Evolutionary conservation across 192 early-diverging fungal genomes (phyloP).

Genomic region (Phycomyces nitens): DNA sequence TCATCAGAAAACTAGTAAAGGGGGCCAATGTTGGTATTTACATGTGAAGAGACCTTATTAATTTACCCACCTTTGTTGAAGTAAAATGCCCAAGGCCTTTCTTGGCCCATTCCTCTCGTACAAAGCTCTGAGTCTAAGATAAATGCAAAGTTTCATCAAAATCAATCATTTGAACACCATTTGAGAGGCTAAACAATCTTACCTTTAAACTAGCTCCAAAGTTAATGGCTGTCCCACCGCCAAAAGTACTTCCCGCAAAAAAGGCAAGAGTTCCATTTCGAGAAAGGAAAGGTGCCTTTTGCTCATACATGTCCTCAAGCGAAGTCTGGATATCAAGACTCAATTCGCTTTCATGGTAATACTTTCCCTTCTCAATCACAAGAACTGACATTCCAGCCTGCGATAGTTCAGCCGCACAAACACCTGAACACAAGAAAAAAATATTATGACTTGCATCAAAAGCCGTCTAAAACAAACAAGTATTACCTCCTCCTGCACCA

Average conservation of each 20-base stretch:
- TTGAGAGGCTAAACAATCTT: too few species aligned
- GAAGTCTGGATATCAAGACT: slow-evolving; percentile 45
- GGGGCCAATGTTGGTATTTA: too few species aligned
- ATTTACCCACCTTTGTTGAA: slow-evolving; percentile 31
- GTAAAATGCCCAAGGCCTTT: slow-evolving; percentile 59
- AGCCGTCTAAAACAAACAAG: too few species aligned
- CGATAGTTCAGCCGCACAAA: slow-evolving; percentile 61
- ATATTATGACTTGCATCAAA: too few species aligned
- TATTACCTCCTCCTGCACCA: slow-evolving; percentile 57
- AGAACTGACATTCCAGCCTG: slow-evolving; percentile 61
- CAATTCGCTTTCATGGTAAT: slow-evolving; percentile 51
- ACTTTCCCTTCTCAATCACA: slow-evolving; percentile 71
- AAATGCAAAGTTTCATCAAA: background rate
- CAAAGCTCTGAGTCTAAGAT: slow-evolving; percentile 52
- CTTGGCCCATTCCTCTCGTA: slow-evolving; percentile 73
- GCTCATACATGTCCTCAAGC: slow-evolving; percentile 48
- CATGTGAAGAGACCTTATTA: background rate
- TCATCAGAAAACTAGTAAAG: slow-evolving; percentile 31
- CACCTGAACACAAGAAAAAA: slow-evolving; percentile 27
- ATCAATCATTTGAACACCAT: too few species aligned
- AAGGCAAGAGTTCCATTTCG: slow-evolving; percentile 49
- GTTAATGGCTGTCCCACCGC: slow-evolving; percentile 71
- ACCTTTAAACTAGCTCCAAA: slow-evolving; percentile 33
- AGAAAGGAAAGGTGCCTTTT: slow-evolving; percentile 35
- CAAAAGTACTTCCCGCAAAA: slow-evolving; percentile 60